Base-by-base conservation (phyloP, 257 asterid species). In the Plectranthus barbatus region DNA sequence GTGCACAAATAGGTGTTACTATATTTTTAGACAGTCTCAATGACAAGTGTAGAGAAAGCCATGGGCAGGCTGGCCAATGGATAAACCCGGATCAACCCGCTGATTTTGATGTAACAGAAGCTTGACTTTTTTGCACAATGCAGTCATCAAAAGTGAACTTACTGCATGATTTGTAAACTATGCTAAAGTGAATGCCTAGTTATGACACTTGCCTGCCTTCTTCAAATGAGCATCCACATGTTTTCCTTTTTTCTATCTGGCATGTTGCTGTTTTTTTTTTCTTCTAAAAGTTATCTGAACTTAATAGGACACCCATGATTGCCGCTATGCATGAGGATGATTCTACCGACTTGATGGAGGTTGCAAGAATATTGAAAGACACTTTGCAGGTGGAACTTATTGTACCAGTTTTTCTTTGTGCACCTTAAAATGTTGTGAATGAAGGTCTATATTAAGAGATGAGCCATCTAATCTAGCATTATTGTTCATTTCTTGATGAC, bases 321-420 rank as follows among this genome's bases (percentile, higher is more conserved):
- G 88, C 94, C 54, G 86, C 92, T 24, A 90, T 90, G 97, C 95
- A 87, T 15, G 94, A 83, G 79, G 97, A 90, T 69, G 90, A 81
- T 66, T 79, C 94, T 57, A 84, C 92, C 1, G 78, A 81, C 69
- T 80, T 90, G 76, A 74, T 26, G 29, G 97, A 87, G 75, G 97
- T 85, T 29, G 88, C 84, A 52, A 77, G 77, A 60, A 76, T 85
- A 68, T 73, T 90, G 36, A 58, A 72, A 50, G 94, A 90, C 24
- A 73, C 79, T 20, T 57, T 90, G 7, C 88, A 90, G 94, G 95
- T 90, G 14, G 18, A 36, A 31, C 15, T 41, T 20, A 7, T 60
- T 36, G 24, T 57, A 44, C 11, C 24, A 42, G 7, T 46, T 53
- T 56, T 24, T 47, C 36, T 45, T 18, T 26, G 31, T 1, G 31